phyloP scores from a whole-genome alignment of 441 rosid genomes.

The Bocquillonia castaneifolia region DNA sequence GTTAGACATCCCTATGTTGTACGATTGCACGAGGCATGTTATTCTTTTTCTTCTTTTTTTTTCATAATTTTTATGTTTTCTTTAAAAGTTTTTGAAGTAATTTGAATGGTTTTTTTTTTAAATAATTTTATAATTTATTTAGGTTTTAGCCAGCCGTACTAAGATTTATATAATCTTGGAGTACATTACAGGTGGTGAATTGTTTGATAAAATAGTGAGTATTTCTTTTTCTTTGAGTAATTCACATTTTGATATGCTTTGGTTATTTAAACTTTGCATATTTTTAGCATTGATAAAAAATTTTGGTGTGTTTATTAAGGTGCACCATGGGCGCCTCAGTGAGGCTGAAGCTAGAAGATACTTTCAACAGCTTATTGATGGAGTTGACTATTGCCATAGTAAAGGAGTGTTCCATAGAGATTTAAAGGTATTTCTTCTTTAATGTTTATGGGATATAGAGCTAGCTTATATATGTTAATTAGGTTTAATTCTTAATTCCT shows the following conservation, averaged over 20 bases:
- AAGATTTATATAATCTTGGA: conserved; percentile 90
- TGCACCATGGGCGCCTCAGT: conserved; percentile 80
- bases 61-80: neutral
- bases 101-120: neutral
- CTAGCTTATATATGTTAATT: conserved; percentile 15
- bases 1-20: conserved; percentile 94
- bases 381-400: conserved; percentile 88
- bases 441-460: conserved; percentile 6
- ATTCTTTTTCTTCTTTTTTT: neutral
- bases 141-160: conserved; percentile 90
- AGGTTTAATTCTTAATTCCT: conserved; percentile 18
- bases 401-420: conserved; percentile 95
- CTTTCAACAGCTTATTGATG: conserved; percentile 94
- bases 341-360: conserved; percentile 84
- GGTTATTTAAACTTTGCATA: no score
- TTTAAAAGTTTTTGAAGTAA: neutral
- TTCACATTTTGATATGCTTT: conserved; percentile 9
- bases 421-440: conserved; percentile 56
- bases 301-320: no score
- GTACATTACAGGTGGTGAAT: conserved; percentile 94
- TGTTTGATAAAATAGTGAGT: conserved; percentile 97
- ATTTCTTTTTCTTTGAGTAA: conserved; percentile 16
- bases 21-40: conserved; percentile 76
- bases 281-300: neutral
- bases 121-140: neutral